Conservation (phyloP, 2,329 filamentous ascomycete species). For the Paecilomyces sp. region DNA sequence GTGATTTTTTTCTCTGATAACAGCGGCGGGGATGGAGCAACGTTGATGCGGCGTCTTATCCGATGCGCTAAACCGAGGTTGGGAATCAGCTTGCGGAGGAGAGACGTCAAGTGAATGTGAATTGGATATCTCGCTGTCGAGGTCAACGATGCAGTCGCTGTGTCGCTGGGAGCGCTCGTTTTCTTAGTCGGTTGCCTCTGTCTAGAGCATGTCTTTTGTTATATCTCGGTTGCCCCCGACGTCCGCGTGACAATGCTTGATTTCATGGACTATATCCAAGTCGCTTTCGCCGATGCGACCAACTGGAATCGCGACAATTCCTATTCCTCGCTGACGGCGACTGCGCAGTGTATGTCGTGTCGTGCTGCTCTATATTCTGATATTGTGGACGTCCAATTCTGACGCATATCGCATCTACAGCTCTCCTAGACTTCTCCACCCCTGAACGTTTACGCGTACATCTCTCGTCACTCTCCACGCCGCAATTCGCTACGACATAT, state of each 20-base stretch:
- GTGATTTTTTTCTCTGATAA: conserved; percentile 31
- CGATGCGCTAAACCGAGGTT: conserved; percentile 22
- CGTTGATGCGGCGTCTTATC: conserved; percentile 30
- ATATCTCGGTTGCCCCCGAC: background rate
- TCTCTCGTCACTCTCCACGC: conserved; percentile 82
- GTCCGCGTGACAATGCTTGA: conserved; percentile 65
- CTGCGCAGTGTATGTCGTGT: conserved; percentile 59
- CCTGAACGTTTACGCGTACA: conserved; percentile 78
- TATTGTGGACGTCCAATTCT: background rate
- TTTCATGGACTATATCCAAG: conserved; percentile 96
- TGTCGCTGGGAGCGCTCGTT: background rate
- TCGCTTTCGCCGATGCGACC: conserved; percentile 79
- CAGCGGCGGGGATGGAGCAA: conserved; percentile 24
- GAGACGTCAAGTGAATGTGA: background rate
- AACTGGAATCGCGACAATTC: conserved; percentile 90
- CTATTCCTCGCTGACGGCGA: conserved; percentile 78
- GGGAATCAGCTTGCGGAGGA: conserved; percentile 22
- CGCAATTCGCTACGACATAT: conserved; percentile 92
- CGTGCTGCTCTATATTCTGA: background rate
- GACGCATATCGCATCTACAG: conserved; percentile 35
- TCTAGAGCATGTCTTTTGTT: background rate
- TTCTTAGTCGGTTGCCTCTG: background rate
- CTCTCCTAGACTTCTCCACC: conserved; percentile 80
- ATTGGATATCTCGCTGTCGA: background rate
- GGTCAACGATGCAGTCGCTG: background rate